Percentiles rank a stretch among this genome's conserved stretches.
Conservation (phyloP, 2,329 filamentous ascomycete species). For the Aureobasidium sp. region DNA sequence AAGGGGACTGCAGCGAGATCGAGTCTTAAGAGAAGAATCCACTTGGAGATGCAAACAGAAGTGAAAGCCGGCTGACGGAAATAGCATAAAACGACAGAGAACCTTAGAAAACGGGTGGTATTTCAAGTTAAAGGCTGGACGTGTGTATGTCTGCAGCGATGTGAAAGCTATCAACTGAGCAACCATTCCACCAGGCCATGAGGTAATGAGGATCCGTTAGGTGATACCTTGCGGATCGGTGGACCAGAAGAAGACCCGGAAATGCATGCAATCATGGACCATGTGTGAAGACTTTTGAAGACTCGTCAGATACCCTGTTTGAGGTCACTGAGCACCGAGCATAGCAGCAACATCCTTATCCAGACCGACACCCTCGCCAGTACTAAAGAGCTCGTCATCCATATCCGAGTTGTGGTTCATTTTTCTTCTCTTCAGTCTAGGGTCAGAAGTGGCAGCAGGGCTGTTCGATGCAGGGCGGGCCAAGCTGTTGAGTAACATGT, state of each 20-base stretch:
- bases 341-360: conserved; percentile 19
- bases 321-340: conserved; percentile 16
- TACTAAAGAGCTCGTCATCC: conserved; percentile 27
- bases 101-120: neutral
- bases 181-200: neutral
- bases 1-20: neutral
- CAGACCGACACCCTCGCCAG: conserved; percentile 17
- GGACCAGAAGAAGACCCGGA: neutral
- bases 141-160: neutral
- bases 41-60: neutral
- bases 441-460: conserved; percentile 21
- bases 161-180: neutral
- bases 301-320: neutral
- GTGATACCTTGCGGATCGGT: neutral
- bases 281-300: too few relatives aligned
- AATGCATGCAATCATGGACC: neutral
- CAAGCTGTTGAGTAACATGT: conserved; percentile 25
- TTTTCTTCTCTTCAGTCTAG: conserved; percentile 31
- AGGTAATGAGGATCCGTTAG: neutral
- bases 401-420: conserved; percentile 26
- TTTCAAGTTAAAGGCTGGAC: neutral
- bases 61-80: neutral
- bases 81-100: neutral
- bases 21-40: neutral
- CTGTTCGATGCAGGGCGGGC: conserved; percentile 22